Evolutionary conservation across 2,329 filamentous ascomycete species (phyloP).

Genomic region (Talaromyces pinophilus): DNA sequence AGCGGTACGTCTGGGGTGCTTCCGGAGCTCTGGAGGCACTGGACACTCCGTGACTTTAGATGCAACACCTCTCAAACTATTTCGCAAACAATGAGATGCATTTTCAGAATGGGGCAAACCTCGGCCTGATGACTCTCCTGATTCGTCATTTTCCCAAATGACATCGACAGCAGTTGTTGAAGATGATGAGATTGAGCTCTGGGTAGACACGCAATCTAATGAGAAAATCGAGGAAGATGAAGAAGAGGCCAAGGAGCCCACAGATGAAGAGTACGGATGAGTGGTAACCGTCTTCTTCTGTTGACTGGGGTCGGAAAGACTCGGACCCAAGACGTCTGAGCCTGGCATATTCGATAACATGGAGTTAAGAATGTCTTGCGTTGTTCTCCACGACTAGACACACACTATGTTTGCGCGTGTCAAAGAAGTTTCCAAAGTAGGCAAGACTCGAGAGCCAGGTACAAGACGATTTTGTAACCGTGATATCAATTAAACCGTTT

Average conservation of each 20-base stretch:
- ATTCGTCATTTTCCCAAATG: conserved; percentile 46
- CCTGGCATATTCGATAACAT: conserved; percentile 42
- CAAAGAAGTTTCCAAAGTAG: neutral
- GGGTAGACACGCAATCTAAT: conserved; percentile 62
- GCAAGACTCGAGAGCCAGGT: conserved; percentile 24
- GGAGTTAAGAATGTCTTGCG: conserved; percentile 14
- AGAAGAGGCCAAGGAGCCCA: conserved; percentile 74
- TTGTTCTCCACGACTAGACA: conserved; percentile 19
- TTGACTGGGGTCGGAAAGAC: conserved; percentile 40
- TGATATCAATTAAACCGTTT: conserved; percentile 34
- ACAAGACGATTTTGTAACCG: conserved; percentile 28
- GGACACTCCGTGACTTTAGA: conserved; percentile 36
- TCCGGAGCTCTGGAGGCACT: conserved; percentile 45
- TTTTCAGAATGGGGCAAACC: conserved; percentile 29
- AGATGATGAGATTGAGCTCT: conserved; percentile 69
- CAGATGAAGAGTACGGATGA: conserved; percentile 67
- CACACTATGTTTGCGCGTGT: neutral
- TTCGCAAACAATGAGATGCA: conserved; percentile 30
- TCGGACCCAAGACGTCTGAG: conserved; percentile 49
- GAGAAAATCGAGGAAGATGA: conserved; percentile 80
- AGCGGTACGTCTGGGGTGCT: conserved; percentile 56
- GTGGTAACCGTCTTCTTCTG: conserved; percentile 40
- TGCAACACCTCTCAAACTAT: conserved; percentile 32
- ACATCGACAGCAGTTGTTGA: conserved; percentile 62
- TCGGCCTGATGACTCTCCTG: conserved; percentile 32